These are phyloP conservation scores for Erucastrum elatum DNA, from an alignment of 345 rosid genomes.

Conservation along the genomic window DNA sequence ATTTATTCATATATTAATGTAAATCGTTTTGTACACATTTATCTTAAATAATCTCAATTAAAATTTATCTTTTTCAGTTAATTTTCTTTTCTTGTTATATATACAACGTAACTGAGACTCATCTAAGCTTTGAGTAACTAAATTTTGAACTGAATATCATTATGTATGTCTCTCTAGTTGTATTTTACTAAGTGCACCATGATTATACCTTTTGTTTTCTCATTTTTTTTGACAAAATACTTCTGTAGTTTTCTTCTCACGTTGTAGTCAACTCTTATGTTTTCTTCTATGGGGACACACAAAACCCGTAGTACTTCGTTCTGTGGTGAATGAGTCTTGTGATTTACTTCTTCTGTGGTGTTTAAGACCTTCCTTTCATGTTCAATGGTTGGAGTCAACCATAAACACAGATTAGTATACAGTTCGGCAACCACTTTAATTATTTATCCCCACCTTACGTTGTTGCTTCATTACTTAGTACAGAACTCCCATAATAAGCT, in stretches of 20 bases:
- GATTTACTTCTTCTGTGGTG: not conserved
- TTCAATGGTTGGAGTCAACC: not conserved
- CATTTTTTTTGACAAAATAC: not conserved
- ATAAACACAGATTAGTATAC: not conserved
- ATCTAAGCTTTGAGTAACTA: not conserved
- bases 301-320: no score
- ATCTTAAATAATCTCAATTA: no score
- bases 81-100: no score
- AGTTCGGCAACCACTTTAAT: not conserved
- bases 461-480: no score
- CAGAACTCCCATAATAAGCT: not conserved
- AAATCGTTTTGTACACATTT: no score
- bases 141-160: not conserved
- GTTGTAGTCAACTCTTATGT: no score
- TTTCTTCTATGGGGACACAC: no score
- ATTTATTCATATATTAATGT: no score
- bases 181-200: not conserved
- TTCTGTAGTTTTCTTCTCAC: not conserved
- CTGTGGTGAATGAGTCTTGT: not conserved
- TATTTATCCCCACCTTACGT: no score
- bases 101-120: not conserved
- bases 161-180: not conserved
- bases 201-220: not conserved
- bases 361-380: not conserved
- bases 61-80: no score